phyloP scores from a whole-genome alignment of 108 stramenopile genomes.

The Cylindrotheca closterium region DNA sequence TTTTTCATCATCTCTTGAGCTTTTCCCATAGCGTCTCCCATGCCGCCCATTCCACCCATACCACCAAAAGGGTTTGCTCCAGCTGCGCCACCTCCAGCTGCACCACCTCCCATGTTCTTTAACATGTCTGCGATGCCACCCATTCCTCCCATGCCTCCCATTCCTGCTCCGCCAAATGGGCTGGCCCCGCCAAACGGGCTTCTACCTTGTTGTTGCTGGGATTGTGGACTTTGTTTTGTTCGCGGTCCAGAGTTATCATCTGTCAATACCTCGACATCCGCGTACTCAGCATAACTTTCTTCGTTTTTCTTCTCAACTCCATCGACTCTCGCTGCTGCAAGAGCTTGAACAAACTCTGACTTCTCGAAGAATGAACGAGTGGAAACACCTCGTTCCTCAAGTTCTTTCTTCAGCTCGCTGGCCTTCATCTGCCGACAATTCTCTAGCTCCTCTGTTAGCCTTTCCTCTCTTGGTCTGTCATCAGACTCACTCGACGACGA shows the following conservation, averaged over 20 bases:
- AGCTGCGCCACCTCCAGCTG: slow-evolving; percentile 29
- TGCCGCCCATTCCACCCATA: slow-evolving; percentile 34
- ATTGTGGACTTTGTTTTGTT: slow-evolving; percentile 45
- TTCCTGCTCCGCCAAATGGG: slow-evolving; percentile 22
- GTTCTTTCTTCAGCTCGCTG: slow-evolving; percentile 63
- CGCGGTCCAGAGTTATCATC: slow-evolving; percentile 53
- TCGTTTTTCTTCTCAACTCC: slow-evolving; percentile 42
- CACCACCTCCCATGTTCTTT: slow-evolving; percentile 63
- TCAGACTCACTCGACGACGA: slow-evolving; percentile 6
- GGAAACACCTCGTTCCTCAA: slow-evolving; percentile 62
- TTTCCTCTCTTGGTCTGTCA: slow-evolving; percentile 41
- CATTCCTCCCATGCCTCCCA: slow-evolving; percentile 67
- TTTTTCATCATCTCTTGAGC: slow-evolving; percentile 82
- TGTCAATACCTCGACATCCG: slow-evolving; percentile 82
- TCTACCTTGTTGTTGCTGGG: slow-evolving; percentile 41
- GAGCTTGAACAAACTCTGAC: slow-evolving; percentile 73
- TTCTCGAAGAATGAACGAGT: slow-evolving; percentile 82
- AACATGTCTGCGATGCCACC: slow-evolving; percentile 72
- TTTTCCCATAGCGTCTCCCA: slow-evolving; percentile 63
- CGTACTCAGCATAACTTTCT: slow-evolving; percentile 67
- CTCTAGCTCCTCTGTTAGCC: slow-evolving; percentile 61
- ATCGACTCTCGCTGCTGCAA: slow-evolving; percentile 67
- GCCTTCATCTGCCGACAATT: slow-evolving; percentile 63
- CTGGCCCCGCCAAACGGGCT: slow-evolving; percentile 7
- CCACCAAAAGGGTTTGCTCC: slow-evolving; percentile 27